Percentiles rank a stretch among this genome's conserved stretches.
Conservation (phyloP, 176 grass and related monocot species). For the Microstegium vimineum region DNA sequence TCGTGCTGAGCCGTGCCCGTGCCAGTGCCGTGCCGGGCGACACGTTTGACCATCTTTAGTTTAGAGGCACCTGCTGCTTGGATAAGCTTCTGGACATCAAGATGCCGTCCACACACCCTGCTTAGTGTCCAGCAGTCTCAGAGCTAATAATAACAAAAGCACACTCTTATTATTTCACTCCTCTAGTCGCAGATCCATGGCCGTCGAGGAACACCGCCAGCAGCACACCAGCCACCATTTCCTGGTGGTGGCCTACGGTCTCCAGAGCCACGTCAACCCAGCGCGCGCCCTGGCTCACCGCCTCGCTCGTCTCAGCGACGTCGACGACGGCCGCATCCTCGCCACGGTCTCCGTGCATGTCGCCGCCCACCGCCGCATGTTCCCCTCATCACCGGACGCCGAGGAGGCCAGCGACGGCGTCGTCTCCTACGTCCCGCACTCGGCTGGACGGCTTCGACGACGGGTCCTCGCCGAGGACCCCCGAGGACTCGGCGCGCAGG, state of each 20-base stretch:
- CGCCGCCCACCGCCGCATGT: not conserved
- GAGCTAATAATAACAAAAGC: too few relatives aligned
- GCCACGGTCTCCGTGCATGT: not conserved
- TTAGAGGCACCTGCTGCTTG: too few relatives aligned
- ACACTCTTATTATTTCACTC: too few relatives aligned
- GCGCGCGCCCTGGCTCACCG: not conserved
- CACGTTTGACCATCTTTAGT: too few relatives aligned
- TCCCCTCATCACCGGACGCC: not conserved
- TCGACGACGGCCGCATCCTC: not conserved
- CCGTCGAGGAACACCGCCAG: not conserved
- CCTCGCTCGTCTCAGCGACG: not conserved
- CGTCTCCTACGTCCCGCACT: conserved; percentile 23
- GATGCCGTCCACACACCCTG: too few relatives aligned
- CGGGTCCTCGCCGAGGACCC: not conserved
- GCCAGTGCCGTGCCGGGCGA: too few relatives aligned
- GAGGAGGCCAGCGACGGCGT: conserved; percentile 10
- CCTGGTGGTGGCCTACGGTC: conserved; percentile 12
- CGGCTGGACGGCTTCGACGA: conserved; percentile 28
- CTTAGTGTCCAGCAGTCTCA: too few relatives aligned
- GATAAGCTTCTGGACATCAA: too few relatives aligned
- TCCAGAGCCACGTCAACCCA: conserved; percentile 14
- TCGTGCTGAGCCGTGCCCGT: too few relatives aligned
- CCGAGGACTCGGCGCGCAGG: not conserved
- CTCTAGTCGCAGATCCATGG: not conserved
- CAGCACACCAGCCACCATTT: not conserved